Evolutionary conservation across 441 rosid genomes (phyloP).

Genomic region (Mallotus repandus): DNA sequence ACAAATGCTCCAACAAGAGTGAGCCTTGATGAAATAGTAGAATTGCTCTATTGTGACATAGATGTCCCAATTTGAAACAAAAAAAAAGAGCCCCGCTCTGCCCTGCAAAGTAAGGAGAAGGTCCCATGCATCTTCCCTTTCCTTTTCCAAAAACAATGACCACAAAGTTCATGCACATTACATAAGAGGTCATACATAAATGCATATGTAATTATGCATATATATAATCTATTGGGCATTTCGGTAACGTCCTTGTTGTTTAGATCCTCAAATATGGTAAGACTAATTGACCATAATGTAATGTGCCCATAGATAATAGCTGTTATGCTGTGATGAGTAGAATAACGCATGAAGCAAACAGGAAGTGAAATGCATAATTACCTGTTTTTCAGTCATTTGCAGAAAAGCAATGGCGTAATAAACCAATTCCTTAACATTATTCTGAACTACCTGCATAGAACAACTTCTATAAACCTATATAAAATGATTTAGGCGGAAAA

Average conservation of each 20-base stretch:
- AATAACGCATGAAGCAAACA: not conserved
- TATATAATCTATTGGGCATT: not conserved
- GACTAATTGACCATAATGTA: not conserved
- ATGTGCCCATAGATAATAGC: not conserved
- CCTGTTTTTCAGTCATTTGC: constrained; percentile 95
- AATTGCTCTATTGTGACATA: not conserved
- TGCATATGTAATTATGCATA: not conserved
- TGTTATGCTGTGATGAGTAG: not conserved
- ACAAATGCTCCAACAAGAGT: not conserved
- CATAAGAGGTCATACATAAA: not conserved
- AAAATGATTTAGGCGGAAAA: constrained; percentile 2
- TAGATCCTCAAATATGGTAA: not conserved
- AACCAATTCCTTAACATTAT: constrained; percentile 71
- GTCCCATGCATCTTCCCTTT: not conserved
- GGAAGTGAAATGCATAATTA: constrained; percentile 24
- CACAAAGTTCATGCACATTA: not conserved
- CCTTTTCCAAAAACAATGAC: not conserved
- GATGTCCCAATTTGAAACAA: not conserved
- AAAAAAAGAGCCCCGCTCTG: too few species aligned
- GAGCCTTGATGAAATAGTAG: not conserved
- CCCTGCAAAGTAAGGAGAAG: not conserved
- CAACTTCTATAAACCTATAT: constrained; percentile 14
- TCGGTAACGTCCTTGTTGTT: not conserved
- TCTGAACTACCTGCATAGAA: constrained; percentile 49
- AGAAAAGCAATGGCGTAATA: constrained; percentile 80